These are phyloP conservation scores for Boeremia lycopersici DNA, from an alignment of 2,329 filamentous ascomycete genomes.

Conservation along the genomic window DNA sequence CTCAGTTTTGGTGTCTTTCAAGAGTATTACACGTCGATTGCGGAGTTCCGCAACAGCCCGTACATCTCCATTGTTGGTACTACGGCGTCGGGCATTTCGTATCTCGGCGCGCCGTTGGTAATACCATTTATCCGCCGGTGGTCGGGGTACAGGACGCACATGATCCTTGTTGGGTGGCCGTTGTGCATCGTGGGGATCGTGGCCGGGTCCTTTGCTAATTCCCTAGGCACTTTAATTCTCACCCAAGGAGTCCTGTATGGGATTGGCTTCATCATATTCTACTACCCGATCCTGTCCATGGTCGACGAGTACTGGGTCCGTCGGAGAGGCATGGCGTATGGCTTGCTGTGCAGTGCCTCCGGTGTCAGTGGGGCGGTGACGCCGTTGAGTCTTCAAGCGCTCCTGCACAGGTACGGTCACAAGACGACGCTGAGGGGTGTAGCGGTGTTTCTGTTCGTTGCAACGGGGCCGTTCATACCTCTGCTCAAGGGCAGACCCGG, in stretches of 20 bases:
- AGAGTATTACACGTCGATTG: slow-evolving; percentile 24
- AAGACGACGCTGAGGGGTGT: slow-evolving; percentile 49
- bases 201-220: slow-evolving; percentile 41
- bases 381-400: slow-evolving; percentile 48
- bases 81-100: slow-evolving; percentile 48
- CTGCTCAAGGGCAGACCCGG: slow-evolving; percentile 48
- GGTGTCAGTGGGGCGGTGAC: slow-evolving; percentile 52
- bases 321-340: slow-evolving; percentile 57
- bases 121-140: slow-evolving; percentile 40
- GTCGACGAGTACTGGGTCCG: slow-evolving; percentile 60
- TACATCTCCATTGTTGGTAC: slow-evolving; percentile 27
- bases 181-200: slow-evolving; percentile 39
- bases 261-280: slow-evolving; percentile 56
- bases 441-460: slow-evolving; percentile 39
- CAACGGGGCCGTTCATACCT: slow-evolving; percentile 40
- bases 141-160: slow-evolving; percentile 35
- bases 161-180: slow-evolving; percentile 39
- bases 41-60: slow-evolving; percentile 13
- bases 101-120: slow-evolving; percentile 50
- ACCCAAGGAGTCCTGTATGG: slow-evolving; percentile 49
- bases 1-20: slow-evolving; percentile 35
- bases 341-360: slow-evolving; percentile 51
- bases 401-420: slow-evolving; percentile 48
- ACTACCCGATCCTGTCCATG: slow-evolving; percentile 52
- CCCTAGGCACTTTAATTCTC: slow-evolving; percentile 35